Evolutionary conservation across 768 basidiomycete species (phyloP).

Genomic region (Amanita rubescens): DNA sequence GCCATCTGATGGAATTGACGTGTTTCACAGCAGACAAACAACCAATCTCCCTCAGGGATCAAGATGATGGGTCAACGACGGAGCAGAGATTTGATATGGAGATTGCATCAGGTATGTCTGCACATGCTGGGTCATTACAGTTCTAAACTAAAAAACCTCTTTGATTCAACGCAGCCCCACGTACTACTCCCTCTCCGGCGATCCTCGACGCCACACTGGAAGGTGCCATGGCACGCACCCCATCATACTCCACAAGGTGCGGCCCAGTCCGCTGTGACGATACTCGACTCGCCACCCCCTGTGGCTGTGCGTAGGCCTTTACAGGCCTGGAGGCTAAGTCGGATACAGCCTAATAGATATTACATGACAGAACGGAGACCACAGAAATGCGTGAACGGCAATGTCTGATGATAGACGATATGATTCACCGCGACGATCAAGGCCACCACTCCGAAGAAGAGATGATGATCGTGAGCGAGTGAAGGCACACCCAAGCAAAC

Average conservation of each 20-base stretch:
- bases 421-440: constrained; percentile 1
- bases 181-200: background rate
- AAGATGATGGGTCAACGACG: background rate
- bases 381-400: too few species aligned
- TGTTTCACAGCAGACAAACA: background rate
- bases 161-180: background rate
- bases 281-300: background rate
- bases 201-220: background rate
- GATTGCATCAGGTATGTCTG: too few species aligned
- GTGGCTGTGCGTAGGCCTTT: constrained; percentile 1
- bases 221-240: background rate
- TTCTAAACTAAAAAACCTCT: background rate
- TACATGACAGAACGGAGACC: too few species aligned
- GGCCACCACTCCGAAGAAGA: constrained; percentile 1
- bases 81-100: too few species aligned
- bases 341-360: too few species aligned
- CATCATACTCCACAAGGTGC: background rate
- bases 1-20: background rate
- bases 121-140: too few species aligned
- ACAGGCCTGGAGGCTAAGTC: too few species aligned
- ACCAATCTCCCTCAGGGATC: background rate
- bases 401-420: constrained; percentile 3
- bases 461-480: background rate
- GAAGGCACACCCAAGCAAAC: background rate
- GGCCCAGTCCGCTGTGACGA: background rate